Evolutionary conservation across 2,329 filamentous ascomycete genomes (phyloP), one percentile per base, ranked within the genome.

Genomic region (Bipolaris gigantea): DNA sequence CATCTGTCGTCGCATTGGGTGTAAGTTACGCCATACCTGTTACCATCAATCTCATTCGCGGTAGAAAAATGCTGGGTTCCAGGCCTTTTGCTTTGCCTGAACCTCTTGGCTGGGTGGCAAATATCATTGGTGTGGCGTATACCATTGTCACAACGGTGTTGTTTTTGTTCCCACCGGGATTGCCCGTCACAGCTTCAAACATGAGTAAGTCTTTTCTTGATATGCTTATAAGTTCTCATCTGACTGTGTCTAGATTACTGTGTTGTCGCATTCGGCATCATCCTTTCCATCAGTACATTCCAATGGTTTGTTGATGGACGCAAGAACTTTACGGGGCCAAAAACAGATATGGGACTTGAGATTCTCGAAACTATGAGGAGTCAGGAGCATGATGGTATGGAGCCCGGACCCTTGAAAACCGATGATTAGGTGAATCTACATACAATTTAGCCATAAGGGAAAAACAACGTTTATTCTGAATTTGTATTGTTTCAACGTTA

Each of bases 21-120:
- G 75, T 92, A 5, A 87, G 86, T 2, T 92, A 92, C 62, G 89
- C 83, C 5, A 89, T 92, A 35, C 89, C 89, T 0, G 83, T 90
- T 42, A 79, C 82, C 0, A 85, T 92, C 61, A 89, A 91, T 62
- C 81, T 85, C 52, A 70, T 89, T 2, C 83, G 86, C 1, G 86
- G 88, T 7, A 81, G 88, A 7, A 83, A 79, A 45, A 85, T 85
- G 77, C 75, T 90, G 6, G 88, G 88, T 0, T 74, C 75, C 2
- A 77, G 85, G 36, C 66, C 81, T 0, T 89, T 89, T 66, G 77
- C 78, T 21, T 74, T 89, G 3, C 79, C 83, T 0, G 77, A 73
- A 21, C 68, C 73, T 27, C 52, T 87, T 32, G 86, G 81, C 18
- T 89, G 85, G 86, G 73, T 79, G 21, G 78, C 81, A 21, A 89